Evolutionary conservation across 2,329 filamentous ascomycete species (phyloP), one percentile per base, ranked within the genome.

Genomic region (Fusarium citri): DNA sequence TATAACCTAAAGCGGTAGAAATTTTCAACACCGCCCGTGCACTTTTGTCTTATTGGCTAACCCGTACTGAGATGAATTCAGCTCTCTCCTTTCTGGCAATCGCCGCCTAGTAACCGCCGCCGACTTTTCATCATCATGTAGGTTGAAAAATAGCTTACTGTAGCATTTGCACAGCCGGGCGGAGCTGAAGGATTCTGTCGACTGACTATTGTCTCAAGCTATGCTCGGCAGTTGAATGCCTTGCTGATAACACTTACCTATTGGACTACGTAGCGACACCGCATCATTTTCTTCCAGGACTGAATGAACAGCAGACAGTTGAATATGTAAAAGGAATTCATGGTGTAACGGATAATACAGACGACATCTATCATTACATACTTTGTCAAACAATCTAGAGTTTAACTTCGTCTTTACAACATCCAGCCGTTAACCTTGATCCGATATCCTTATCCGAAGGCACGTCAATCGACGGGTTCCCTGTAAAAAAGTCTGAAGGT

Each of bases 361-460:
- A 37, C 1, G 3, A 2, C 34, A 23, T 23, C 11, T 16, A 23
- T 6, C 2, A 9, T 8, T 22, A 2, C 3, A 34, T 23, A 14
- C 4, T 34, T 37, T 25, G 16, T 7, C 2, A 4, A n/a, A 7
- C 14, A 47, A n/a, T 45, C 28, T 20, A 64, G 4, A 65, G 14
- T 5, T 65, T 65, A 0, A 61, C 45, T 2, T 64, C 62, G 2
- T 64, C 46, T 6, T 50, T 64, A 8, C 62, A 65, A 0, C 62
- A 65, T 11, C 62, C 62, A 2, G 31, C 37, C 2, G 62, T 59
- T 25, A 65, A 20, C 8, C 47, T 59, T 2, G 62, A 65, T 22
- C 60, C 60, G 18, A 65, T 14, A 20, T 65, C 62, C 15, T 53
- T 65, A 8, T 65, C 46, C 10, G 46, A 51, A 8, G 62, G 62